A percentile compares a stretch with the other conserved stretches of the same genome.
Conservation (phyloP, 83 land plant genomes). For the Picea abies region DNA sequence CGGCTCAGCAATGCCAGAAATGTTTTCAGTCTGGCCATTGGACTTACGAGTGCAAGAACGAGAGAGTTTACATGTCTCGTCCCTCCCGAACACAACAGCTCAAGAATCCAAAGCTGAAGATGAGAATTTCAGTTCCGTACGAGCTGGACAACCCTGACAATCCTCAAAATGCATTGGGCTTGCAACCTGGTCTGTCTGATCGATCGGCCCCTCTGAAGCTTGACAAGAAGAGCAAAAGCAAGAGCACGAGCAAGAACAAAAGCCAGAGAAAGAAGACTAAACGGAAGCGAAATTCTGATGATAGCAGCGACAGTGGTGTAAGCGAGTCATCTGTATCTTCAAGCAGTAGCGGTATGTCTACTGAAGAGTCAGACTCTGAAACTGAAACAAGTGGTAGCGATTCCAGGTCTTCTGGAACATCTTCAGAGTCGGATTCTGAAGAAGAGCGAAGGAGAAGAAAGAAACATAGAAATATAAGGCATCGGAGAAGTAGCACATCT, state of each 20-base stretch:
- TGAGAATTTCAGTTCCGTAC: slow-evolving; percentile 43
- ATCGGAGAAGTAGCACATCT: slow-evolving; percentile 37
- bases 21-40: slow-evolving; percentile 91
- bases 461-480: slow-evolving; percentile 36
- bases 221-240: slow-evolving; percentile 18
- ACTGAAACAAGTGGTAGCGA: slow-evolving; percentile 35
- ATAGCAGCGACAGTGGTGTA: slow-evolving; percentile 34
- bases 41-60: slow-evolving; percentile 97
- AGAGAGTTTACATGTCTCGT: slow-evolving; percentile 84
- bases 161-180: slow-evolving; percentile 13
- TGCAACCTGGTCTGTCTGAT: not conserved
- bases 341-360: slow-evolving; percentile 35
- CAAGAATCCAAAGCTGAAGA: slow-evolving; percentile 75
- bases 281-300: slow-evolving; percentile 39
- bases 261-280: slow-evolving; percentile 38
- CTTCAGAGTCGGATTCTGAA: slow-evolving; percentile 38
- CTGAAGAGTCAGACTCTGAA: slow-evolving; percentile 33
- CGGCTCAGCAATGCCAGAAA: slow-evolving; percentile 87
- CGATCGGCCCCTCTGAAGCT: slow-evolving; percentile 11
- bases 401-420: slow-evolving; percentile 26
- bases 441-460: slow-evolving; percentile 39
- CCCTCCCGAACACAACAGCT: slow-evolving; percentile 93
- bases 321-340: slow-evolving; percentile 67
- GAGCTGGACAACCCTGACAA: slow-evolving; percentile 61
- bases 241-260: not conserved